A percentile compares a stretch with the other conserved stretches of the same genome.
Conservation (phyloP, 1,139 yeast species). For the Hemisphaericaspora xylanilytica region DNA sequence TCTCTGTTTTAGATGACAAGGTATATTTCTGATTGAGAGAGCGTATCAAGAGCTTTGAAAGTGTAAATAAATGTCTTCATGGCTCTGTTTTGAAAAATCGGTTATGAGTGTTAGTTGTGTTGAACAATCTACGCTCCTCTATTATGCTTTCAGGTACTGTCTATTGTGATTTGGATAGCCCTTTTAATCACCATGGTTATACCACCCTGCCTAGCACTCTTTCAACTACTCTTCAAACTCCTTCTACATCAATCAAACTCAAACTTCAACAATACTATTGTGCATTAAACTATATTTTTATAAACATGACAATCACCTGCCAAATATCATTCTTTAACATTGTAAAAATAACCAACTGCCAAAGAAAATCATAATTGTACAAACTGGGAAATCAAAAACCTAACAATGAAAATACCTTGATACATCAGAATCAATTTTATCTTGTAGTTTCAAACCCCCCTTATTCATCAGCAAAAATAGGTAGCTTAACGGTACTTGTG, state of each 20-base stretch:
- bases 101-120: too few relatives aligned
- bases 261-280: background rate
- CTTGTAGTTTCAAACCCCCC: too few relatives aligned
- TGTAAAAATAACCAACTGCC: background rate
- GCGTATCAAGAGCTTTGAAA: too few relatives aligned
- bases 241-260: background rate
- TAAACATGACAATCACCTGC: conserved; percentile 2
- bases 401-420: background rate
- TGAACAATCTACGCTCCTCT: too few relatives aligned
- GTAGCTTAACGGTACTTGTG: conserved; percentile 90
- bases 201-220: background rate
- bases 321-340: conserved; percentile 1
- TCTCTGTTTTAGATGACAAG: too few relatives aligned
- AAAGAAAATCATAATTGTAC: conserved; percentile 2
- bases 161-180: too few relatives aligned
- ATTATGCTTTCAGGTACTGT: too few relatives aligned
- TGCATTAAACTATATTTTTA: conserved; percentile 3
- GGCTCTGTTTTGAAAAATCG: too few relatives aligned
- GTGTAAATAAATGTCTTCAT: too few relatives aligned
- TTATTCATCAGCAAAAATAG: too few relatives aligned
- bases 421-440: too few relatives aligned
- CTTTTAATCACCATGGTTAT: background rate
- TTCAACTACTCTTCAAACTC: background rate
- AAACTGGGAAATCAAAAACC: background rate
- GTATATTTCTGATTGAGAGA: too few relatives aligned